These are phyloP conservation scores for Fusarium aywerte DNA, from an alignment of 2,329 filamentous ascomycete genomes.

Conservation along the genomic window DNA sequence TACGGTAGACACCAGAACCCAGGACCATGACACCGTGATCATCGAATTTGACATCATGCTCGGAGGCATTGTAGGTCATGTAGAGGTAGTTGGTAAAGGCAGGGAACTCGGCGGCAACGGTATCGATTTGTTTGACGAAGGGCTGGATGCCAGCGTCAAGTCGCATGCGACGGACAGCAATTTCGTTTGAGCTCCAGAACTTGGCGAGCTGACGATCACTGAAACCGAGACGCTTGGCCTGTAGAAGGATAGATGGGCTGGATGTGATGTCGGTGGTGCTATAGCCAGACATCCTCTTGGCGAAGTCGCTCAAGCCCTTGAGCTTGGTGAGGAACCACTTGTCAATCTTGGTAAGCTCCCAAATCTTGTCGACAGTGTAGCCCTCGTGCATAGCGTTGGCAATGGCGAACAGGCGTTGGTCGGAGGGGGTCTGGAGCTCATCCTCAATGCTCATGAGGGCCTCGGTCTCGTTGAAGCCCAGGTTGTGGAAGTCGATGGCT, in stretches of 20 bases:
- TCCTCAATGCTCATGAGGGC: conserved; percentile 96
- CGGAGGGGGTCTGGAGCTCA: conserved; percentile 95
- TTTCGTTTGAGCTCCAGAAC: conserved; percentile 94
- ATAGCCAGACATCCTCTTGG: conserved; percentile 78
- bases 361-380: conserved; percentile 96
- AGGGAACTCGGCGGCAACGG: conserved; percentile 96
- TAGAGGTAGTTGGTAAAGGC: conserved; percentile 96
- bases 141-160: conserved; percentile 88
- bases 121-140: conserved; percentile 98
- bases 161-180: conserved; percentile 84
- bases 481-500: conserved; percentile 92
- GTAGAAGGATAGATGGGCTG: conserved; percentile 73
- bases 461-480: conserved; percentile 91
- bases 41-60: conserved; percentile 84
- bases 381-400: conserved; percentile 97
- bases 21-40: conserved; percentile 97
- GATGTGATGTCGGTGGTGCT: conserved; percentile 71
- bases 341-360: conserved; percentile 98
- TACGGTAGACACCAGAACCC: conserved; percentile 95
- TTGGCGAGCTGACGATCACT: conserved; percentile 92
- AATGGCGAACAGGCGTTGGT: conserved; percentile 96
- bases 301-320: conserved; percentile 90
- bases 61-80: conserved; percentile 91
- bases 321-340: conserved; percentile 97
- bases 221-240: conserved; percentile 94